Conservation (phyloP, 1,284 basidiomycete species). For the Tausonia pullulans region DNA sequence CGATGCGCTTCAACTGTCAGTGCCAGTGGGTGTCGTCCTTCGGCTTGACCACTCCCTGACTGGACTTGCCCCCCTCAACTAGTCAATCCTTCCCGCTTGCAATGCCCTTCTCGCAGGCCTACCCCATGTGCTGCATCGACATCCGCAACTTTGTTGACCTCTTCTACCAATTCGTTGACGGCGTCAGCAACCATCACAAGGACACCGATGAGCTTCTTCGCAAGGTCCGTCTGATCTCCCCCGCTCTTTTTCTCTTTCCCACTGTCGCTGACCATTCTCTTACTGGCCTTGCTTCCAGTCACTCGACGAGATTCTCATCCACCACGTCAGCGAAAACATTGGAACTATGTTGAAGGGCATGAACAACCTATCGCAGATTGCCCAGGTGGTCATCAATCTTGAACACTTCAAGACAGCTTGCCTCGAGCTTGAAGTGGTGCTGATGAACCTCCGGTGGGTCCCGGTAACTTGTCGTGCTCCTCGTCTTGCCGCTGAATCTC, state of each 20-base stretch:
- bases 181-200: slow-evolving; percentile 77
- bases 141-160: slow-evolving; percentile 88
- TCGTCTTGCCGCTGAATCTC: background rate
- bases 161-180: slow-evolving; percentile 94
- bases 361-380: slow-evolving; percentile 81
- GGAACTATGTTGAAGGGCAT: slow-evolving; percentile 54
- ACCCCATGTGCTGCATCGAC: slow-evolving; percentile 91
- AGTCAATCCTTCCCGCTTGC: slow-evolving; percentile 62
- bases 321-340: slow-evolving; percentile 70
- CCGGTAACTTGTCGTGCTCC: background rate
- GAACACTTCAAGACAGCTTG: slow-evolving; percentile 86
- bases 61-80: background rate
- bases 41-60: slow-evolving; percentile 6
- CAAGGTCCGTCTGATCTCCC: slow-evolving; percentile 45
- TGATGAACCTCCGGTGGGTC: slow-evolving; percentile 57
- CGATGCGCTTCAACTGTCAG: slow-evolving; percentile 38
- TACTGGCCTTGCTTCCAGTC: slow-evolving; percentile 43
- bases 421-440: slow-evolving; percentile 70
- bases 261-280: too few relatives aligned
- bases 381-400: slow-evolving; percentile 85
- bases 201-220: slow-evolving; percentile 86
- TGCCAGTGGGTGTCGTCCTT: too few relatives aligned
- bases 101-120: slow-evolving; percentile 90
- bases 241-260: background rate
- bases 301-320: slow-evolving; percentile 70